These are phyloP conservation scores for Fusarium sp. DNA, from an alignment of 2,329 filamentous ascomycete species.

Conservation along the genomic window DNA sequence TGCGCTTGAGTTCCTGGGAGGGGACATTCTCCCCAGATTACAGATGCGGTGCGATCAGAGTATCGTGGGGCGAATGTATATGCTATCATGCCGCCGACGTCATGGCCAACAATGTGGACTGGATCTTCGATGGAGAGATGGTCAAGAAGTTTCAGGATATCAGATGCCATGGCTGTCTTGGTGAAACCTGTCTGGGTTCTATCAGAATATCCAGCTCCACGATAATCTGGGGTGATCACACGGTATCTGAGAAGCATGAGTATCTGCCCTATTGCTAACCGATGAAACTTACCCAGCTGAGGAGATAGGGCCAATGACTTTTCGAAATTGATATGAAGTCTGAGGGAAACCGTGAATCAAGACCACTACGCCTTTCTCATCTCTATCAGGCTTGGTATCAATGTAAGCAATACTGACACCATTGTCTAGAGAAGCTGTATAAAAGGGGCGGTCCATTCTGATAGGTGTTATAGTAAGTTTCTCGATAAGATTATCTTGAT, in stretches of 20 bases:
- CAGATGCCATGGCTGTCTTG: constrained; percentile 17
- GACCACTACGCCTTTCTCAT: constrained; percentile 5
- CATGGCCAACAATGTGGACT: constrained; percentile 12
- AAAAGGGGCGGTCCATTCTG: constrained; percentile 1
- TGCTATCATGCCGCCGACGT: constrained; percentile 22
- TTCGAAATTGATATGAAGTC: constrained; percentile 20
- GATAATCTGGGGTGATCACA: constrained; percentile 11
- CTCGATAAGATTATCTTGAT: accelerated
- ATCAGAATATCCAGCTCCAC: constrained; percentile 11
- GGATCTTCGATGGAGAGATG: constrained; percentile 3
- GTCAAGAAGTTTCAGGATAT: neutral
- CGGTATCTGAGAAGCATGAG: neutral
- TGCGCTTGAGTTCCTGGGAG: neutral
- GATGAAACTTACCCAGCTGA: neutral
- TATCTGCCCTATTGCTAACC: accelerated
- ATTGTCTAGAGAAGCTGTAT: constrained; percentile 2
- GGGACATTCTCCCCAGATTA: constrained; percentile 22
- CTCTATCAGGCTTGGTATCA: neutral
- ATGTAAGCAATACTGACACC: constrained; percentile 13
- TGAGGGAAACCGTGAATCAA: constrained; percentile 20
- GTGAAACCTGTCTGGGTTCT: constrained; percentile 14
- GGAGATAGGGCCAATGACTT: neutral
- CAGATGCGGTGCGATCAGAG: neutral
- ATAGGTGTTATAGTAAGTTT: neutral
- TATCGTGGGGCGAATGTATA: constrained; percentile 12